phyloP scores from a whole-genome alignment of 202 grass and related monocot genomes.

The Carex arenaria region DNA sequence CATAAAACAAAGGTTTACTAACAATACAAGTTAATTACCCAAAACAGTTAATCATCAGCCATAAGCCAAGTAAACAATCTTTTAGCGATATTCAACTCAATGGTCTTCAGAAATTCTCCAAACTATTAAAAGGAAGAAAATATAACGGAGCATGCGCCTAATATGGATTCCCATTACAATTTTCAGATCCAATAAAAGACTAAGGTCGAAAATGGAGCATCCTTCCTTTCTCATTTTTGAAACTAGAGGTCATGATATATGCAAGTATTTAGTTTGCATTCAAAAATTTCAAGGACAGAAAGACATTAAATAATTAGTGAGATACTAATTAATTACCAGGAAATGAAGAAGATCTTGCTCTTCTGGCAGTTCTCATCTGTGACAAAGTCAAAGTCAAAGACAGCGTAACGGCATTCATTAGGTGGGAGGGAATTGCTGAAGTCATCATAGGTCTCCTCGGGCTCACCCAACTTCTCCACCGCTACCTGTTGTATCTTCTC shows the following conservation, averaged over 20 bases:
- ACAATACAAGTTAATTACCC: background rate
- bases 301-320: background rate
- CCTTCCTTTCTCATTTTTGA: too few relatives aligned
- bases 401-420: slow-evolving; percentile 83
- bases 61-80: background rate
- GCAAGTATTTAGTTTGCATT: background rate
- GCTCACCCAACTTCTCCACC: slow-evolving; percentile 59
- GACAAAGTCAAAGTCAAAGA: slow-evolving; percentile 90
- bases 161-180: background rate
- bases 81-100: background rate
- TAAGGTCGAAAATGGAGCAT: background rate
- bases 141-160: background rate
- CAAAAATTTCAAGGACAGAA: background rate
- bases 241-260: background rate
- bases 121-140: background rate
- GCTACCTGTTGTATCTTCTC: slow-evolving; percentile 81
- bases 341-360: slow-evolving; percentile 97
- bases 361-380: slow-evolving; percentile 93
- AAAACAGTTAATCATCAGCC: background rate
- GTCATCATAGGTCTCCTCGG: slow-evolving; percentile 59
- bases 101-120: background rate
- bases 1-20: background rate
- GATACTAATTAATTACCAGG: slow-evolving; percentile 46
- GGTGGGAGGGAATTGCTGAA: slow-evolving; percentile 60
- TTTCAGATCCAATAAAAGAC: background rate